phyloP scores from a whole-genome alignment of 2,329 filamentous ascomycete species.

The Acrocalymma vagum region DNA sequence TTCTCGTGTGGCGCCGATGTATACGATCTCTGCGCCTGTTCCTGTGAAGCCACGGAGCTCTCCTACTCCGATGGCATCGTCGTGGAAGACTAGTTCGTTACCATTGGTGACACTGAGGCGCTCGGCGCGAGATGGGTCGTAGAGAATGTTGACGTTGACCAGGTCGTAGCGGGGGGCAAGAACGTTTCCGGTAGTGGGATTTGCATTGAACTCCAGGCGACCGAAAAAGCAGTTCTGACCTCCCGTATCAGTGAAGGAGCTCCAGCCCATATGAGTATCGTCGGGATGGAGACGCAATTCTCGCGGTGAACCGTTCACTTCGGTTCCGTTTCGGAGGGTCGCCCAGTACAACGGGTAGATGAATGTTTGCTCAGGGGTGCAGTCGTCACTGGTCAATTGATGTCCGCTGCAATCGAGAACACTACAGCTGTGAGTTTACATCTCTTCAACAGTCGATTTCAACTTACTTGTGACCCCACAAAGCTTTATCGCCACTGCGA shows the following conservation, averaged over 20 bases:
- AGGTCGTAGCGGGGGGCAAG: conserved; percentile 48
- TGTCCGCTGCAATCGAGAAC: conserved; percentile 48
- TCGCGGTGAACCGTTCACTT: conserved; percentile 44
- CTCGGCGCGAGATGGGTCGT: background rate
- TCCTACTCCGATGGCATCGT: conserved; percentile 47
- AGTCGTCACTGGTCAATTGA: conserved; percentile 45
- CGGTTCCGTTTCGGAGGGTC: conserved; percentile 37
- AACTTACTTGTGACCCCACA: conserved; percentile 41
- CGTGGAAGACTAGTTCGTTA: conserved; percentile 38
- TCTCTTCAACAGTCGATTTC: too few species aligned
- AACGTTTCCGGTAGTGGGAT: conserved; percentile 25
- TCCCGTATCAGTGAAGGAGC: conserved; percentile 39
- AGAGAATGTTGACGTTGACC: conserved; percentile 48
- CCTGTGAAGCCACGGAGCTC: conserved; percentile 58
- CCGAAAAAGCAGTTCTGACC: conserved; percentile 47
- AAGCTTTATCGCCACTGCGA: conserved; percentile 45
- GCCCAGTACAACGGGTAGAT: conserved; percentile 56
- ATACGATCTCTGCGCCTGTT: conserved; percentile 51
- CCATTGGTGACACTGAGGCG: conserved; percentile 22
- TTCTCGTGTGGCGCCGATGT: conserved; percentile 52
- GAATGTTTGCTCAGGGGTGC: conserved; percentile 45
- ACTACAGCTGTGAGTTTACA: too few species aligned
- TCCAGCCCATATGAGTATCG: conserved; percentile 54
- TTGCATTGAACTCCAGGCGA: conserved; percentile 52
- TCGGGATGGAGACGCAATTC: conserved; percentile 59